These are phyloP conservation scores for Globisporangium nunn DNA, from an alignment of 352 stramenopile genomes.

Conservation along the genomic window DNA sequence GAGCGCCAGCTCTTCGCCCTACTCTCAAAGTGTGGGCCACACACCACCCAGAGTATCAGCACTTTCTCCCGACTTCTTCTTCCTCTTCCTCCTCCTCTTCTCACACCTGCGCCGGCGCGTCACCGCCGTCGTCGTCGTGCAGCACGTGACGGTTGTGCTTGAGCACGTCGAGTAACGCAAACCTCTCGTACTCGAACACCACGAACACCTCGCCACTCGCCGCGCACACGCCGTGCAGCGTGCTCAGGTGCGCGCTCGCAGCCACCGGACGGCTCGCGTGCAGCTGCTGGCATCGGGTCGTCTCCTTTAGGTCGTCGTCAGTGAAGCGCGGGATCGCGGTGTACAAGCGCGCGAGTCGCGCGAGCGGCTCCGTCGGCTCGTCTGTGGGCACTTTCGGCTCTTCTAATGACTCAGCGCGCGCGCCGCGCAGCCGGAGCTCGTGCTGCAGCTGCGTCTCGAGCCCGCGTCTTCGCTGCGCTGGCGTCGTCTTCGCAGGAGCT, in stretches of 20 bases:
- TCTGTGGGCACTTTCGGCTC: no score
- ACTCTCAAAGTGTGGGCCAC: background rate
- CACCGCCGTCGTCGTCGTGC: constrained; percentile 18
- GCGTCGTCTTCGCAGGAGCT: background rate
- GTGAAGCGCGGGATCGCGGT: constrained; percentile 36
- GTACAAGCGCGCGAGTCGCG: constrained; percentile 45
- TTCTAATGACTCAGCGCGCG: no score
- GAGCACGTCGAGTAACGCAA: constrained; percentile 63
- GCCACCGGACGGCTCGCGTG: background rate
- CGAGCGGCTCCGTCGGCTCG: background rate
- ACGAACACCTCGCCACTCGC: constrained; percentile 18
- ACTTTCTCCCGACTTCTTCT: background rate
- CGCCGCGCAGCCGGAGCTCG: constrained; percentile 15
- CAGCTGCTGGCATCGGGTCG: background rate
- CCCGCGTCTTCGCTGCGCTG: constrained; percentile 1
- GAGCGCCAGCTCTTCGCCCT: constrained; percentile 23
- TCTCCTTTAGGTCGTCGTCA: background rate
- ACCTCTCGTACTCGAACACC: constrained; percentile 59
- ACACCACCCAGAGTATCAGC: background rate
- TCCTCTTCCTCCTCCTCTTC: background rate
- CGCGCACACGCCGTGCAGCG: constrained; percentile 29
- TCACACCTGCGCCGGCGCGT: constrained; percentile 2
- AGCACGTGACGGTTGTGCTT: constrained; percentile 64
- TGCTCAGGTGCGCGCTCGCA: constrained; percentile 19
- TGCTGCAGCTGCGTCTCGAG: constrained; percentile 40